These are phyloP conservation scores for Saccharomyces mikatae DNA, from an alignment of 805 yeast genomes.

Conservation along the genomic window DNA sequence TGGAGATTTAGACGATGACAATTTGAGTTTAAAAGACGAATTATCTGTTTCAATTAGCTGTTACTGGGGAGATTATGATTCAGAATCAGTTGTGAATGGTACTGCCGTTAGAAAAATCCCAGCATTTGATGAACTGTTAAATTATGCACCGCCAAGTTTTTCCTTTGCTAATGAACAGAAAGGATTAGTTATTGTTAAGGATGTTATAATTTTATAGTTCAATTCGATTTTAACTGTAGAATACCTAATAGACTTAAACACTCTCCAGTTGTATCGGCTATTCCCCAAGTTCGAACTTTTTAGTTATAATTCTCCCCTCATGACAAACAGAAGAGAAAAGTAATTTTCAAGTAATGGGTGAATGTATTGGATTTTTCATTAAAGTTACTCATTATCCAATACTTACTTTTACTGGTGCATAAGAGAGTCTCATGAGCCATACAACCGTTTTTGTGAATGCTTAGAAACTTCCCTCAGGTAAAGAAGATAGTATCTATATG, in stretches of 20 bases:
- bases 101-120: conserved; percentile 43
- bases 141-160: conserved; percentile 57
- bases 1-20: conserved; percentile 28
- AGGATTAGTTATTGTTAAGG: conserved; percentile 59
- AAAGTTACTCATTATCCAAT: too few species aligned
- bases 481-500: too few species aligned
- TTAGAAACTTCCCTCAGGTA: too few species aligned
- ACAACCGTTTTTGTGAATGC: too few species aligned
- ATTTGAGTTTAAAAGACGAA: conserved; percentile 27
- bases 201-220: conserved; percentile 37
- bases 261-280: neutral
- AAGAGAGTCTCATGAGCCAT: too few species aligned
- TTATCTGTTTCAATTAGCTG: conserved; percentile 59
- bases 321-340: too few species aligned
- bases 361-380: too few species aligned
- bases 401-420: too few species aligned
- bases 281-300: neutral
- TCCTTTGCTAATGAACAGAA: conserved; percentile 57
- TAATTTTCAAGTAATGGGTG: too few species aligned
- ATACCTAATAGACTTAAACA: neutral
- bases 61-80: conserved; percentile 69
- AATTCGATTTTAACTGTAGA: neutral
- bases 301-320: too few species aligned
- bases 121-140: conserved; percentile 61
- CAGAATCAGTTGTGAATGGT: conserved; percentile 35